These are phyloP conservation scores for Pseudisothecium myosuroides DNA, from an alignment of 225 moss, liverwort and hornwort genomes.

Conservation along the genomic window DNA sequence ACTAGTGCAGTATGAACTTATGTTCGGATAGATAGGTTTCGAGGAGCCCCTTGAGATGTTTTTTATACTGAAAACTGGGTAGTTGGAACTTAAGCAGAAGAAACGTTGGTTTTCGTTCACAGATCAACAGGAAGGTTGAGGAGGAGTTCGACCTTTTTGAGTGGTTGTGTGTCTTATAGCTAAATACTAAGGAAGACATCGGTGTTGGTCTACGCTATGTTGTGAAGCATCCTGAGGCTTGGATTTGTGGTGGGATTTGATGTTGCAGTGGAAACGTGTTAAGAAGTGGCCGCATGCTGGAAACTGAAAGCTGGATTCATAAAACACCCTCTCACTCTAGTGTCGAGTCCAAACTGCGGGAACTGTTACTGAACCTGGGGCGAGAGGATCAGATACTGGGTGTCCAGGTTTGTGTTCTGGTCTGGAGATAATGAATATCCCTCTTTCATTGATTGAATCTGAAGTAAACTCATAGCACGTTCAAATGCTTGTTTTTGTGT, in stretches of 20 bases:
- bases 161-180: not conserved
- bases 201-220: not conserved
- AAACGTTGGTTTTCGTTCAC: not conserved
- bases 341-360: slow-evolving; percentile 65
- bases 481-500: not conserved
- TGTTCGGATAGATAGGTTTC: not conserved
- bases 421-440: not conserved
- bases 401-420: slow-evolving; percentile 56
- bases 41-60: not conserved
- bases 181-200: not conserved
- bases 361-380: slow-evolving; percentile 48
- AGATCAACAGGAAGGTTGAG: not conserved
- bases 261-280: slow-evolving; percentile 62
- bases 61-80: not conserved
- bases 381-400: slow-evolving; percentile 67
- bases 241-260: not conserved
- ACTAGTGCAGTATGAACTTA: not conserved
- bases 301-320: slow-evolving; percentile 61
- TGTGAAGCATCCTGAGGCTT: not conserved
- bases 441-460: not conserved
- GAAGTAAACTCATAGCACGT: not conserved
- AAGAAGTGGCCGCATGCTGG: slow-evolving; percentile 47
- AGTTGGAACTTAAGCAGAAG: not conserved
- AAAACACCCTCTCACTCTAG: slow-evolving; percentile 44
- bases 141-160: not conserved